Evolutionary conservation across 352 stramenopile genomes (phyloP), one percentile per base, ranked within the genome.

Genomic region (Globisporangium heterothallicum): DNA sequence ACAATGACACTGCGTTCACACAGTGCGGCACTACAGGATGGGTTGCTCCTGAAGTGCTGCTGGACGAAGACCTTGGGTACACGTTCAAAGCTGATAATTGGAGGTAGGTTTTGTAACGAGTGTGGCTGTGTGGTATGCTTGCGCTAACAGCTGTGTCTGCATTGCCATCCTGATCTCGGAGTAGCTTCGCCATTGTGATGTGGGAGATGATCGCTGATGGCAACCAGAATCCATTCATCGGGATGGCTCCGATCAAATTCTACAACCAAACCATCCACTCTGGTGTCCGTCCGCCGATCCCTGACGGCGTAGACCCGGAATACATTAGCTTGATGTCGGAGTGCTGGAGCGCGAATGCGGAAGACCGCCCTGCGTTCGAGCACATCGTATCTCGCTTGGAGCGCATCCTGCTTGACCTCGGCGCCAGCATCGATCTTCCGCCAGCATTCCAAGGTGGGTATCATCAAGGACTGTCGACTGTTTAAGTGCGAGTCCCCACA

Each of bases 81-180:
- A 86, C 84, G 6, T 91, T 94, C 66, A 94, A 93, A 59, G 84
- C 84, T 21, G 84, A 94, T 65, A 94, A 93, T 53, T 94, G 84
- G 82, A 94, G 83, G 83, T 94, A 59, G 34, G 61, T 43, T 6
- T n/a, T n/a, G n/a, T n/a, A n/a, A n/a, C n/a, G n/a, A n/a, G n/a
- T n/a, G n/a, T n/a, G n/a, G n/a, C n/a, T n/a, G n/a, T n/a, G n/a
- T n/a, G n/a, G n/a, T n/a, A n/a, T n/a, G n/a, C n/a, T n/a, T n/a
- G n/a, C n/a, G n/a, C n/a, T n/a, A n/a, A n/a, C n/a, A n/a, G n/a
- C n/a, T n/a, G n/a, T n/a, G n/a, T n/a, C n/a, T n/a, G n/a, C n/a
- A n/a, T n/a, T n/a, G n/a, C n/a, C n/a, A n/a, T n/a, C n/a, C n/a
- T n/a, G n/a, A n/a, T n/a, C n/a, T n/a, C n/a, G n/a, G n/a, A n/a